Percentiles rank a stretch among this genome's conserved stretches.
These are phyloP conservation scores for Trichoderma semiorbis DNA, from an alignment of 2,329 filamentous ascomycete genomes.

Conservation along the genomic window DNA sequence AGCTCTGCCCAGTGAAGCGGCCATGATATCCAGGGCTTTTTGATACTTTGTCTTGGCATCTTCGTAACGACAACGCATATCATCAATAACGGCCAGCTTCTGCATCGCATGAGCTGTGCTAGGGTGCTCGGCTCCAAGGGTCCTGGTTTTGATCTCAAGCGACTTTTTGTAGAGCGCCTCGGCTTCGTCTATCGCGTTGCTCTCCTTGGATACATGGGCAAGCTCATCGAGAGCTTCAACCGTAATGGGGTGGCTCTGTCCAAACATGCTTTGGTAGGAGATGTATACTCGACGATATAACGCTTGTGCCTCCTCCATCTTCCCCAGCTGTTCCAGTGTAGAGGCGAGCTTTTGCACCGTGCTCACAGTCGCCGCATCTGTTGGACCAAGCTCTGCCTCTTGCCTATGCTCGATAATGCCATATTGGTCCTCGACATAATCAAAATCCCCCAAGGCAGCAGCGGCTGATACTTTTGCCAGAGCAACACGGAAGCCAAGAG, in stretches of 20 bases:
- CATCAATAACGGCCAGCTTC: conserved; percentile 28
- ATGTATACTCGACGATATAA: conserved; percentile 27
- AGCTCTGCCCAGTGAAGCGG: conserved; percentile 23
- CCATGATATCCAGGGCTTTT: conserved; percentile 24
- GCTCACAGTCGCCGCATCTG: conserved; percentile 25
- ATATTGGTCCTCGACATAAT: conserved; percentile 23
- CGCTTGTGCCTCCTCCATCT: conserved; percentile 26
- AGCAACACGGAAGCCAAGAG: conserved; percentile 25
- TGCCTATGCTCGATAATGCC: conserved; percentile 25
- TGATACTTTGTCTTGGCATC: conserved; percentile 25
- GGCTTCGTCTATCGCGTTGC: conserved; percentile 28
- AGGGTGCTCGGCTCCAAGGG: conserved; percentile 25
- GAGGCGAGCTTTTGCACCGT: conserved; percentile 27
- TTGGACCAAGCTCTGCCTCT: conserved; percentile 24
- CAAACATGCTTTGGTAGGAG: conserved; percentile 27
- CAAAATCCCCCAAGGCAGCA: conserved; percentile 23
- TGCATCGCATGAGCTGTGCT: conserved; percentile 25
- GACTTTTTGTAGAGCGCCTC: conserved; percentile 27
- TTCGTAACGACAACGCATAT: conserved; percentile 23
- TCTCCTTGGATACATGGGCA: conserved; percentile 25
- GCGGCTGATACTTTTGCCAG: conserved; percentile 25
- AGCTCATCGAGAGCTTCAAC: conserved; percentile 29
- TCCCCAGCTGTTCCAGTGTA: conserved; percentile 24
- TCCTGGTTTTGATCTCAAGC: conserved; percentile 25
- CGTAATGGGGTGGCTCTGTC: conserved; percentile 27